Evolutionary conservation across 192 early-diverging fungal species (phyloP).

Genomic region (Backusella mclennaniae): DNA sequence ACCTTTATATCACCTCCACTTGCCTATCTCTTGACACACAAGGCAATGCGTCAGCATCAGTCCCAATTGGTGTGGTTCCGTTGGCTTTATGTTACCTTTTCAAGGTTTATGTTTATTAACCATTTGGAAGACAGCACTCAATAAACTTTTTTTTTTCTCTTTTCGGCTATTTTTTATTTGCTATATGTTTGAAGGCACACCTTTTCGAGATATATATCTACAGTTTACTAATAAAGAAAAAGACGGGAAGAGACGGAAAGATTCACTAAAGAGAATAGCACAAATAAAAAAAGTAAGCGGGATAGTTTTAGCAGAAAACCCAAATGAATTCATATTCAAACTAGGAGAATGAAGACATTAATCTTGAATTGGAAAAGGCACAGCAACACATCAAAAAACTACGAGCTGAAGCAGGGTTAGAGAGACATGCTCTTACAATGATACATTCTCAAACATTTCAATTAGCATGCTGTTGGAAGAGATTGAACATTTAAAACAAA

Average conservation of each 20-base stretch:
- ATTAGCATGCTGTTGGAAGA: not conserved
- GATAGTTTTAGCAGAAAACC: too few relatives aligned
- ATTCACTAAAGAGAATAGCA: conserved; percentile 42
- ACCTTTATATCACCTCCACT: conserved; percentile 56
- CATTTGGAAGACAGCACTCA: conserved; percentile 31
- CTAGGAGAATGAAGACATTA: conserved; percentile 45
- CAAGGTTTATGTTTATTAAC: conserved; percentile 89
- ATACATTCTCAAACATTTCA: not conserved
- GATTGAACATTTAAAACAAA: not conserved
- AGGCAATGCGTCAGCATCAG: conserved; percentile 79
- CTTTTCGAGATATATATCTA: not conserved
- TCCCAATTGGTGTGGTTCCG: conserved; percentile 95
- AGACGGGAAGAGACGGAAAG: not conserved
- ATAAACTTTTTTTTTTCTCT: not conserved
- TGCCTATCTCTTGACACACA: conserved; percentile 52
- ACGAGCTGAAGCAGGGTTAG: conserved; percentile 45
- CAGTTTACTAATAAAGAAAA: not conserved
- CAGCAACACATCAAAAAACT: conserved; percentile 44
- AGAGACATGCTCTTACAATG: not conserved
- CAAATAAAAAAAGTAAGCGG: conserved; percentile 46
- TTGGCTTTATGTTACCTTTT: conserved; percentile 81
- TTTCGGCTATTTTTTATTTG: not conserved
- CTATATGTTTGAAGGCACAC: not conserved
- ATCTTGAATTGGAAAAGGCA: conserved; percentile 38
- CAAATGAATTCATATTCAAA: too few relatives aligned